Conservation (phyloP, 768 basidiomycete genomes). For the Dendrothele bispora region DNA sequence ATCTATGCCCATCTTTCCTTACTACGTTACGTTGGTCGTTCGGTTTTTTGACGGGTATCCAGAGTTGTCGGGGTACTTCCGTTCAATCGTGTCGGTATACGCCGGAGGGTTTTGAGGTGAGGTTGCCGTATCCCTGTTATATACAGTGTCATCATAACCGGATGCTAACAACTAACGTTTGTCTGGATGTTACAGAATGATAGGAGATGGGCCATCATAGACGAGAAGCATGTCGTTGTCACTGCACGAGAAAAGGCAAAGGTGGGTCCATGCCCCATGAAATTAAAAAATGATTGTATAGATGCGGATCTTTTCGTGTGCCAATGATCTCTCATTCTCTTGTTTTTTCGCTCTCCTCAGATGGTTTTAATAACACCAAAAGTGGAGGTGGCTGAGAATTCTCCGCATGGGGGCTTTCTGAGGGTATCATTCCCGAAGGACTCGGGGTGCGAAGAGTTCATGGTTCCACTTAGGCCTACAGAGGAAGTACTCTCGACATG, state of each 20-base stretch:
- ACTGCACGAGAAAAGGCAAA: constrained; percentile 68
- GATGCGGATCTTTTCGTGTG: neutral
- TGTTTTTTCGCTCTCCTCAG: constrained; percentile 35
- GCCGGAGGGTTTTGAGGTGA: constrained; percentile 64
- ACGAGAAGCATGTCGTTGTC: constrained; percentile 51
- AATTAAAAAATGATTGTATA: neutral
- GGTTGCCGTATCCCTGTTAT: no score
- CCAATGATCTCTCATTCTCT: neutral
- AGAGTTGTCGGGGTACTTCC: constrained; percentile 76
- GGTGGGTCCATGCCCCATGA: constrained; percentile 33
- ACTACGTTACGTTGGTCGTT: no score
- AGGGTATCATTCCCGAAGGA: constrained; percentile 60
- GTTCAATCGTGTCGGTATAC: constrained; percentile 57
- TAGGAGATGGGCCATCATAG: constrained; percentile 69
- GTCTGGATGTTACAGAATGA: constrained; percentile 50
- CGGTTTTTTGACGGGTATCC: neutral
- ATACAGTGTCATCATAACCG: neutral
- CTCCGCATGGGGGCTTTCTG: constrained; percentile 48
- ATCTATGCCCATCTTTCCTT: neutral
- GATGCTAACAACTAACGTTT: neutral
- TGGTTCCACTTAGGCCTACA: constrained; percentile 57
- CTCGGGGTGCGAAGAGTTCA: constrained; percentile 56
- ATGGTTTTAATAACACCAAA: constrained; percentile 66
- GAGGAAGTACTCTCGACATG: constrained; percentile 49
- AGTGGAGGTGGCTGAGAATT: constrained; percentile 45